Percentiles rank a stretch among this genome's conserved stretches.
Conservation (phyloP, 352 stramenopile species). For the Globisporangium nagaii region DNA sequence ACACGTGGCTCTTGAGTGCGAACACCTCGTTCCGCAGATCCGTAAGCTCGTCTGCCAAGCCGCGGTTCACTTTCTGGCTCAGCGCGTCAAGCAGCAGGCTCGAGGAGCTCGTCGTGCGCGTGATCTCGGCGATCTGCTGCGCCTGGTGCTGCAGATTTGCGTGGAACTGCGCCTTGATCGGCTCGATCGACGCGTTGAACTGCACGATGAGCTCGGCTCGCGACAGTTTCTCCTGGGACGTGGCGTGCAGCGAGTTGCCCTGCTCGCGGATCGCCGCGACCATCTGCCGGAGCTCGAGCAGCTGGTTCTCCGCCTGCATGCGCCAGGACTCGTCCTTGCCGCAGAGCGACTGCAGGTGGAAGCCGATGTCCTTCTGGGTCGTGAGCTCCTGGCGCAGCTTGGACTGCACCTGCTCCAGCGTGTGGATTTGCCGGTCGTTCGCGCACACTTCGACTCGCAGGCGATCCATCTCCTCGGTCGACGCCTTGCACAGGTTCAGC, state of each 20-base stretch:
- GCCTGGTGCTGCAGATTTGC: slow-evolving; percentile 69
- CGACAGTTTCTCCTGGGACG: slow-evolving; percentile 73
- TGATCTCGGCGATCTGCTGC: slow-evolving; percentile 67
- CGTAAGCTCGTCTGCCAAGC: slow-evolving; percentile 40
- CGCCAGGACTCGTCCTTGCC: slow-evolving; percentile 85
- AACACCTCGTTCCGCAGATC: slow-evolving; percentile 50
- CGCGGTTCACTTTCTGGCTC: slow-evolving; percentile 59
- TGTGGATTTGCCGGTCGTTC: slow-evolving; percentile 69
- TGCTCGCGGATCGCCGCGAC: slow-evolving; percentile 68
- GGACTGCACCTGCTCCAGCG: slow-evolving; percentile 65
- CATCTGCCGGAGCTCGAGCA: slow-evolving; percentile 72
- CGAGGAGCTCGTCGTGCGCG: slow-evolving; percentile 49
- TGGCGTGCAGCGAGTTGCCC: slow-evolving; percentile 48
- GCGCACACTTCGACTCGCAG: slow-evolving; percentile 65
- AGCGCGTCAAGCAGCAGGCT: slow-evolving; percentile 52
- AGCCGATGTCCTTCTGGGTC: slow-evolving; percentile 77
- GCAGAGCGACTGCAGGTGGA: slow-evolving; percentile 74
- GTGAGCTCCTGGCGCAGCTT: slow-evolving; percentile 77
- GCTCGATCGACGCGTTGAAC: slow-evolving; percentile 77
- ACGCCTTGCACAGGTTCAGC: slow-evolving; percentile 65
- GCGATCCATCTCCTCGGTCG: slow-evolving; percentile 68
- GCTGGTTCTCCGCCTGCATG: slow-evolving; percentile 77
- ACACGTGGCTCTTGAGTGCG: slow-evolving; percentile 48
- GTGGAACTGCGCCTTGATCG: slow-evolving; percentile 73
- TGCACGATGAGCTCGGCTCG: slow-evolving; percentile 68